phyloP scores from a whole-genome alignment of 2,329 filamentous ascomycete genomes.

The Colletotrichum magnum region DNA sequence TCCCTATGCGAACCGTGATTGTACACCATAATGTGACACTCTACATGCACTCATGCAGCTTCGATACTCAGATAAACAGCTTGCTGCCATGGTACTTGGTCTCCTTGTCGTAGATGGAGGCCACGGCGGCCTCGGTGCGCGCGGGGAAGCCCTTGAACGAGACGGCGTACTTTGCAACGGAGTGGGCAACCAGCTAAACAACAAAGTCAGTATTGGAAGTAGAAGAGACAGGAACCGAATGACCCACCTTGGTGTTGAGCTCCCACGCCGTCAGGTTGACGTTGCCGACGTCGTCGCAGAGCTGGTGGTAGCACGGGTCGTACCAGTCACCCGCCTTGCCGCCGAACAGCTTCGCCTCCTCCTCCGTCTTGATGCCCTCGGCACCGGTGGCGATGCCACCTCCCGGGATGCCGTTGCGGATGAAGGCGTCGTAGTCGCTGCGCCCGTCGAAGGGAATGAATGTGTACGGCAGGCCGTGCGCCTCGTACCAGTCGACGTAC shows the following conservation, averaged over 20 bases:
- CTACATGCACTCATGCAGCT: neutral
- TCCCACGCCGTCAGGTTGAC: slow-evolving; percentile 73
- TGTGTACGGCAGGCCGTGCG: slow-evolving; percentile 74
- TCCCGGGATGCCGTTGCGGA: slow-evolving; percentile 78
- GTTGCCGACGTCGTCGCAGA: slow-evolving; percentile 72
- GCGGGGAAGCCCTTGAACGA: slow-evolving; percentile 77
- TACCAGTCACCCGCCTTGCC: slow-evolving; percentile 74
- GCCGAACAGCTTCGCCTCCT: slow-evolving; percentile 78
- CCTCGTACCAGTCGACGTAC: slow-evolving; percentile 77
- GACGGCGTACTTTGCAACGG: slow-evolving; percentile 77
- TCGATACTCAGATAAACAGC: slow-evolving; percentile 58
- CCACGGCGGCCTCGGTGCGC: slow-evolving; percentile 53
- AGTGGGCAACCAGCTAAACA: slow-evolving; percentile 81
- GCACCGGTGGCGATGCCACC: slow-evolving; percentile 85
- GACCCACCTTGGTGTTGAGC: slow-evolving; percentile 69
- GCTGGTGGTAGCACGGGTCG: slow-evolving; percentile 73
- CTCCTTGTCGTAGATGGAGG: slow-evolving; percentile 50
- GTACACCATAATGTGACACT: slow-evolving; percentile 1
- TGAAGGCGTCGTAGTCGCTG: slow-evolving; percentile 85
- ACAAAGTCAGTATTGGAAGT: too few species aligned
- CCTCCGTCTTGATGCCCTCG: slow-evolving; percentile 80
- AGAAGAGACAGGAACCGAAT: neutral
- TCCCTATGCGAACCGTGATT: neutral
- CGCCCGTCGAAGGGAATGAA: slow-evolving; percentile 84
- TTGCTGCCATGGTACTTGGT: slow-evolving; percentile 66